Evolutionary conservation across 768 basidiomycete genomes (phyloP).

Genomic region (Rhodotorula paludigena): DNA sequence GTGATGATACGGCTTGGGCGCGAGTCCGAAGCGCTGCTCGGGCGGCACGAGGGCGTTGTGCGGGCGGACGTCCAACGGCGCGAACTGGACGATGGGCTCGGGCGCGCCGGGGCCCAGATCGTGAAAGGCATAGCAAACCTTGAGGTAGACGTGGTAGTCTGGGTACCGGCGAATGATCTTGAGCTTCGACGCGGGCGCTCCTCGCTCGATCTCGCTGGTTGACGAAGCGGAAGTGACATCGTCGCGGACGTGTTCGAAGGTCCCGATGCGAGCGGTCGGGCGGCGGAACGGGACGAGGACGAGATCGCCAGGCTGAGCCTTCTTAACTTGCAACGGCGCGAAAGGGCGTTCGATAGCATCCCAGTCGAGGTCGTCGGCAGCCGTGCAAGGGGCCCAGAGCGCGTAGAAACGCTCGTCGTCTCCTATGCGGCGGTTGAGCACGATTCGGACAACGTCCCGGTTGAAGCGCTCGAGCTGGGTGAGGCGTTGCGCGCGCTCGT

Average conservation of each 20-base stretch:
- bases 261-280: neutral
- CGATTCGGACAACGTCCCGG: slow-evolving; percentile 55
- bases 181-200: neutral
- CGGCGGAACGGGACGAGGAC: slow-evolving; percentile 18
- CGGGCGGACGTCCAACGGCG: neutral
- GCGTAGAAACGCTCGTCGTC: slow-evolving; percentile 53
- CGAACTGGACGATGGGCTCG: slow-evolving; percentile 8
- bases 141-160: slow-evolving; percentile 3
- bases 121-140: slow-evolving; percentile 5
- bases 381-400: slow-evolving; percentile 64
- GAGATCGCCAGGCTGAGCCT: neutral
- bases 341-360: slow-evolving; percentile 9
- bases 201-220: neutral
- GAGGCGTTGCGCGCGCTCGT: slow-evolving; percentile 54
- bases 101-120: neutral
- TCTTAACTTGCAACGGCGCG: neutral
- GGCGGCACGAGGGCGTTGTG: slow-evolving; percentile 13
- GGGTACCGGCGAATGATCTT: slow-evolving; percentile 1
- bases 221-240: slow-evolving; percentile 20
- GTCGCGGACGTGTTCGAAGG: neutral
- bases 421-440: slow-evolving; percentile 30
- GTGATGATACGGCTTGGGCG: no score
- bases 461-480: slow-evolving; percentile 64
- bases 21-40: neutral
- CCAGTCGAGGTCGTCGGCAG: slow-evolving; percentile 42